These are phyloP conservation scores for Torrubiella hemipterigena DNA, from an alignment of 2,329 filamentous ascomycete genomes.

Conservation along the genomic window DNA sequence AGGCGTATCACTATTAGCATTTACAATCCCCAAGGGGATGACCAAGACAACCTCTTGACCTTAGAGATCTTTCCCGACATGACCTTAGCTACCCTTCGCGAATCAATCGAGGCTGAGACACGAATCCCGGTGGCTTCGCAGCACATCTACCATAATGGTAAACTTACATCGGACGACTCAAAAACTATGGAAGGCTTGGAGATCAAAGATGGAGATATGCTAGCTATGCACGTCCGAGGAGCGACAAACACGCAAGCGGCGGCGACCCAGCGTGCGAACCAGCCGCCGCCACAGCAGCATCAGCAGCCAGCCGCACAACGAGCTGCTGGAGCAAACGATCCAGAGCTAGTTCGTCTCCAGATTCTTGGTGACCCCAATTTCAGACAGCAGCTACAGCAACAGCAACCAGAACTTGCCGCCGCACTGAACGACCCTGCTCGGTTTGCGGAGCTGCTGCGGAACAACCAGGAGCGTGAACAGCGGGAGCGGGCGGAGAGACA, in stretches of 20 bases:
- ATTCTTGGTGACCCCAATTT: conserved; percentile 67
- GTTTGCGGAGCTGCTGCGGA: conserved; percentile 62
- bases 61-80: conserved; percentile 75
- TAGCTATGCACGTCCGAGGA: conserved; percentile 67
- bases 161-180: conserved; percentile 61
- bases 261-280: conserved; percentile 20
- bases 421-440: conserved; percentile 63
- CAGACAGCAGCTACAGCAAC: conserved; percentile 56
- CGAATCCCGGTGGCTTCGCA: conserved; percentile 60
- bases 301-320: conserved; percentile 25
- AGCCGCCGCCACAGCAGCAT: conserved; percentile 15
- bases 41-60: conserved; percentile 64
- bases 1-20: conserved; percentile 87
- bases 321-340: conserved; percentile 31
- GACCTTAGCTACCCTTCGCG: conserved; percentile 75
- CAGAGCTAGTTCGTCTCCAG: conserved; percentile 73
- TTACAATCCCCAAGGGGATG: conserved; percentile 55
- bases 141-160: conserved; percentile 83
- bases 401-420: conserved; percentile 65
- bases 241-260: conserved; percentile 24
- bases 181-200: conserved; percentile 74
- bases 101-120: conserved; percentile 76
- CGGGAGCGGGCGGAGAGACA: conserved; percentile 66
- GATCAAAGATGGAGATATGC: conserved; percentile 82
- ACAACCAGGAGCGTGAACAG: conserved; percentile 57